Percentiles rank a stretch among this genome's conserved stretches.
These are phyloP conservation scores for Phytophthora podocarpi DNA, from an alignment of 352 stramenopile genomes.

Conservation along the genomic window DNA sequence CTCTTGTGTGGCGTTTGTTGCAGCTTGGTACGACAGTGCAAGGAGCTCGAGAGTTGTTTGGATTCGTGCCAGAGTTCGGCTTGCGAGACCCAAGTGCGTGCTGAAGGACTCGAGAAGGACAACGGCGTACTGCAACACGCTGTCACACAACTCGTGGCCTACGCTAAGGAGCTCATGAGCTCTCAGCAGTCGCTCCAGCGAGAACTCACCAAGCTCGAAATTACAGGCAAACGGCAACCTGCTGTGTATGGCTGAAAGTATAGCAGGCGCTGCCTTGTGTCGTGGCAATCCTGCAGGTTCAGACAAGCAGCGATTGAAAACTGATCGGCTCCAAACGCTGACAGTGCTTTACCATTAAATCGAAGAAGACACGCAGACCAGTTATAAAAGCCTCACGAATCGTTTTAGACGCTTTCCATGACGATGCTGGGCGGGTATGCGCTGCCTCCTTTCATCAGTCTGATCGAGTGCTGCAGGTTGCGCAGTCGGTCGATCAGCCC, in stretches of 20 bases:
- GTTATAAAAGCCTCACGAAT: neutral
- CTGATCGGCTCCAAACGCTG: neutral
- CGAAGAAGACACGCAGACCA: no score
- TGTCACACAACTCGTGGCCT: constrained; percentile 56
- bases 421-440: constrained; percentile 61
- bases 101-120: constrained; percentile 50
- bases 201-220: constrained; percentile 59
- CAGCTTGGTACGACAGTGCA: constrained; percentile 58
- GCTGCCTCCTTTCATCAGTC: constrained; percentile 71
- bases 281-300: neutral
- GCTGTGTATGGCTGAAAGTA: constrained; percentile 48
- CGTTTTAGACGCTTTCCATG: constrained; percentile 77
- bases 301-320: neutral
- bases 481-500: constrained; percentile 81
- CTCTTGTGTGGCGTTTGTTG: neutral
- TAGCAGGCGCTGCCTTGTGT: no score
- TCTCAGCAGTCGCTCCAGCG: constrained; percentile 53
- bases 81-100: constrained; percentile 37
- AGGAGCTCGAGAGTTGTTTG: constrained; percentile 59
- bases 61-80: constrained; percentile 42
- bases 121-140: constrained; percentile 55
- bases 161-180: constrained; percentile 49
- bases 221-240: constrained; percentile 40
- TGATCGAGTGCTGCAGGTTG: constrained; percentile 77
- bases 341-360: constrained; percentile 5